A percentile compares a stretch with the other conserved stretches of the same genome.
phyloP scores from a whole-genome alignment of 129 eudicot species.

The Cynara cardunculus region DNA sequence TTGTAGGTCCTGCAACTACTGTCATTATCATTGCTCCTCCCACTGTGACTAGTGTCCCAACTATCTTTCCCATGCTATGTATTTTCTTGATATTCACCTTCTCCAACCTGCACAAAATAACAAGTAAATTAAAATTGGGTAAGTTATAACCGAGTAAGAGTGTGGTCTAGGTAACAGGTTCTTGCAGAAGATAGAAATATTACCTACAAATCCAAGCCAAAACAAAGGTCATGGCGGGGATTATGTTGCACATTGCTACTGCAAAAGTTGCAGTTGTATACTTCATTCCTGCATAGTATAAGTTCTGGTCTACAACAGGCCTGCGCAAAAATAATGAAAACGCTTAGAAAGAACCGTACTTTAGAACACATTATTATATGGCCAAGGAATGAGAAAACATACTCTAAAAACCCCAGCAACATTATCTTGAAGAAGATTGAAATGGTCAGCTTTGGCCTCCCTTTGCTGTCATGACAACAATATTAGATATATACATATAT shows the following conservation, averaged over 20 bases:
- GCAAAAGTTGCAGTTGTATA: constrained; percentile 67
- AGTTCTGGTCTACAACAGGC: constrained; percentile 73
- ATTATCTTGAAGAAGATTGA: constrained; percentile 46
- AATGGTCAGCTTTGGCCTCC: constrained; percentile 63
- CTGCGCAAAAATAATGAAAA: constrained; percentile 20
- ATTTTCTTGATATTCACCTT: constrained; percentile 50
- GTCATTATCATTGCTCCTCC: constrained; percentile 89
- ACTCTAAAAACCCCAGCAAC: constrained; percentile 65
- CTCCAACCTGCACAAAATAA: constrained; percentile 45
- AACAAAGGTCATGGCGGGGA: constrained; percentile 64
- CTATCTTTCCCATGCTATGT: constrained; percentile 60
- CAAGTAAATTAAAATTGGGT: background rate
- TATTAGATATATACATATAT: constrained; percentile 5
- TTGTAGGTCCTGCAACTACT: constrained; percentile 49
- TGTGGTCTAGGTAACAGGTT: background rate
- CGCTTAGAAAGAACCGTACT: background rate
- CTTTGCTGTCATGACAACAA: constrained; percentile 42
- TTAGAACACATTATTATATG: background rate
- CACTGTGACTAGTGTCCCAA: constrained; percentile 60
- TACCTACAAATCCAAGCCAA: constrained; percentile 69
- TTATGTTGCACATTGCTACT: constrained; percentile 55
- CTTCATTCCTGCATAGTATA: constrained; percentile 63
- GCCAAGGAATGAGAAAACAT: constrained; percentile 11
- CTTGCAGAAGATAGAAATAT: background rate
- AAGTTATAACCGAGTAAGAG: too few relatives aligned